A percentile compares a stretch with the other conserved stretches of the same genome.
Conservation (phyloP, 2,329 filamentous ascomycete genomes). For the Zopfia rhizophila region DNA sequence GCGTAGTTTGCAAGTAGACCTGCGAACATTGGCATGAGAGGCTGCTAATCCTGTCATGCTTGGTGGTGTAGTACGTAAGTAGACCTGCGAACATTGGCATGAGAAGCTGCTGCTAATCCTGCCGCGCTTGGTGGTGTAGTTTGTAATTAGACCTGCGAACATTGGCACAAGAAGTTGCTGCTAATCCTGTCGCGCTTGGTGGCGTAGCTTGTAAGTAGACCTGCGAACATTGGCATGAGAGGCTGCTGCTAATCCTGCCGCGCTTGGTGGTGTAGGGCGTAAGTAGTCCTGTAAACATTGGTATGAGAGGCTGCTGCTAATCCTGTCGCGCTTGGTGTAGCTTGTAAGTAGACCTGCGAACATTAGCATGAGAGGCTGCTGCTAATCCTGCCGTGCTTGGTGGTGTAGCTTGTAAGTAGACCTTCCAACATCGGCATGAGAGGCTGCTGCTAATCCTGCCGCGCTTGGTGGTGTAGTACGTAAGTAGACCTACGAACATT, state of each 20-base stretch:
- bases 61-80: slow-evolving; percentile 14
- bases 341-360: slow-evolving; percentile 4
- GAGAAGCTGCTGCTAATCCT: slow-evolving; percentile 6
- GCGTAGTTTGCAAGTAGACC: slow-evolving; percentile 15
- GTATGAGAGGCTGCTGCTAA: slow-evolving; percentile 11
- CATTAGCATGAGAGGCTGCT: neutral
- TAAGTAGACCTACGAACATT: slow-evolving; percentile 8
- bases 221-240: slow-evolving; percentile 5
- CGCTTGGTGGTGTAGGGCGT: slow-evolving; percentile 12
- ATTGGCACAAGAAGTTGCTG: slow-evolving; percentile 5
- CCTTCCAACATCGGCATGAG: slow-evolving; percentile 4
- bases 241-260: slow-evolving; percentile 6
- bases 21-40: slow-evolving; percentile 8
- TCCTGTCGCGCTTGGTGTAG: too few relatives aligned
- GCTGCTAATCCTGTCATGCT: slow-evolving; percentile 9
- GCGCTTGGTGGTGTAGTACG: slow-evolving; percentile 10
- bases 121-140: slow-evolving; percentile 12
- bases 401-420: slow-evolving; percentile 20
- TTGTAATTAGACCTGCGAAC: slow-evolving; percentile 13
- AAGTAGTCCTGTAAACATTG: slow-evolving; percentile 12
- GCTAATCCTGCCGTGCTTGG: slow-evolving; percentile 3
- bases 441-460: slow-evolving; percentile 14
- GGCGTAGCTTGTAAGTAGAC: slow-evolving; percentile 12
- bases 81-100: slow-evolving; percentile 5
- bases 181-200: too few relatives aligned